Conservation (phyloP, 2,329 filamentous ascomycete species). For the Chaetomiaceae sp. region DNA sequence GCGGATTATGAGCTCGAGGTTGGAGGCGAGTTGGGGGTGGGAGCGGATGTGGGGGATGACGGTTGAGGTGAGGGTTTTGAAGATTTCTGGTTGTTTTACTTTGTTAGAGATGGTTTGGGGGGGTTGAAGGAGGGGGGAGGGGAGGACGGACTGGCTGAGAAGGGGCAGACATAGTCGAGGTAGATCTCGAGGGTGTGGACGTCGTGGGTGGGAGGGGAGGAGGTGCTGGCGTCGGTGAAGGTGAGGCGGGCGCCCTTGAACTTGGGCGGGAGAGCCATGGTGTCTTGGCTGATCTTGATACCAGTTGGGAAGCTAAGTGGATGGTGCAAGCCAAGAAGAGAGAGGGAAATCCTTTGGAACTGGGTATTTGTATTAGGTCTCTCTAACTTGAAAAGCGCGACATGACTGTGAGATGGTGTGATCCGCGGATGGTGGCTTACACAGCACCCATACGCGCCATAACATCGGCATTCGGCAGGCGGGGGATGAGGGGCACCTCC, state of each 20-base stretch:
- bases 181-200: slow-evolving; percentile 62
- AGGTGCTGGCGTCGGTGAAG: slow-evolving; percentile 38
- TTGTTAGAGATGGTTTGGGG: background rate
- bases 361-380: no score
- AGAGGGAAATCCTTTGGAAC: no score
- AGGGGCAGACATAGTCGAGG: slow-evolving; percentile 88
- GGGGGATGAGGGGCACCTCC: no score
- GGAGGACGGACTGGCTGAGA: slow-evolving; percentile 41
- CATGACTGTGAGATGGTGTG: no score
- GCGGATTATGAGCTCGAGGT: slow-evolving; percentile 74
- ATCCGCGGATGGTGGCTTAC: no score
- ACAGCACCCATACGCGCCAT: no score
- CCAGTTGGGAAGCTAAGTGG: no score
- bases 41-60: slow-evolving; percentile 61
- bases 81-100: slow-evolving; percentile 47
- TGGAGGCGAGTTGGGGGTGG: slow-evolving; percentile 52
- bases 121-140: slow-evolving; percentile 22
- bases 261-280: slow-evolving; percentile 73
- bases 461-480: no score
- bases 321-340: no score
- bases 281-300: slow-evolving; percentile 3
- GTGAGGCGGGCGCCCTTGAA: slow-evolving; percentile 68
- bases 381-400: no score
- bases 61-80: slow-evolving; percentile 66
- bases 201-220: slow-evolving; percentile 36